A percentile compares a stretch with the other conserved stretches of the same genome.
Evolutionary conservation across 208 protist genomes (phyloP).

Genomic region (Herpetomonas samuelpessoai): DNA sequence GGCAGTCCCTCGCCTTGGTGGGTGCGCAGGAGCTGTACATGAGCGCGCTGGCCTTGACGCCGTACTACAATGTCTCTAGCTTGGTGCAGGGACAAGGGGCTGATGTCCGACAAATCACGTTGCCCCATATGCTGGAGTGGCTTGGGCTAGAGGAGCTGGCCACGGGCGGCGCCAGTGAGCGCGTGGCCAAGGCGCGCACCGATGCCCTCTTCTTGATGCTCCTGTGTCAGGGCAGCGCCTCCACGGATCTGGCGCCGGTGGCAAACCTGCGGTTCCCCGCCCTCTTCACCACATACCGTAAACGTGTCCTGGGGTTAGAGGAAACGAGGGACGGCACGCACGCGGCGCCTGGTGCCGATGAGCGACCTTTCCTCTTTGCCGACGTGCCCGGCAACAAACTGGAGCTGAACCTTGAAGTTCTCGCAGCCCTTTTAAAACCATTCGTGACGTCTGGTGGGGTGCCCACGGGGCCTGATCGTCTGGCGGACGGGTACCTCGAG

Average conservation of each 20-base stretch:
- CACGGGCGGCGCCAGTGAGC: slow-evolving; percentile 35
- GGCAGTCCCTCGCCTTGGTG: slow-evolving; percentile 69
- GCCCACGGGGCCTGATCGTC: slow-evolving; percentile 6
- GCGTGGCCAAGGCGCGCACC: slow-evolving; percentile 50
- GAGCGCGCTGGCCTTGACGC: slow-evolving; percentile 66
- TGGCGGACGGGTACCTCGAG: slow-evolving; percentile 47
- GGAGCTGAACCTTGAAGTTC: slow-evolving; percentile 20
- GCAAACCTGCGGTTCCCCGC: slow-evolving; percentile 28
- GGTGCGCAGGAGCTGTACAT: slow-evolving; percentile 65
- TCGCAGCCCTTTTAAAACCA: slow-evolving; percentile 20
- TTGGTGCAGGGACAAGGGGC: slow-evolving; percentile 43
- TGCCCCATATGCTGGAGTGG: slow-evolving; percentile 66
- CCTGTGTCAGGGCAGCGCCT: slow-evolving; percentile 48
- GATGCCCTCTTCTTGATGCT: slow-evolving; percentile 76
- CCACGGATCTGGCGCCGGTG: slow-evolving; percentile 46
- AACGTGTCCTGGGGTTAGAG: not conserved
- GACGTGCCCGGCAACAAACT: slow-evolving; percentile 29
- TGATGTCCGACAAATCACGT: slow-evolving; percentile 54
- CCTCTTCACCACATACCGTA: slow-evolving; percentile 53
- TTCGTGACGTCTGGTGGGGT: slow-evolving; percentile 5
- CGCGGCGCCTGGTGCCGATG: not conserved
- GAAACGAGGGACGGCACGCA: not conserved
- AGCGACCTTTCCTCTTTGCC: slow-evolving; percentile 27
- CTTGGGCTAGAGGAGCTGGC: slow-evolving; percentile 50
- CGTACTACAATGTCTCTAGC: slow-evolving; percentile 60